phyloP scores from a whole-genome alignment of 2,329 filamentous ascomycete genomes.

The Rugonectria rugulosa region DNA sequence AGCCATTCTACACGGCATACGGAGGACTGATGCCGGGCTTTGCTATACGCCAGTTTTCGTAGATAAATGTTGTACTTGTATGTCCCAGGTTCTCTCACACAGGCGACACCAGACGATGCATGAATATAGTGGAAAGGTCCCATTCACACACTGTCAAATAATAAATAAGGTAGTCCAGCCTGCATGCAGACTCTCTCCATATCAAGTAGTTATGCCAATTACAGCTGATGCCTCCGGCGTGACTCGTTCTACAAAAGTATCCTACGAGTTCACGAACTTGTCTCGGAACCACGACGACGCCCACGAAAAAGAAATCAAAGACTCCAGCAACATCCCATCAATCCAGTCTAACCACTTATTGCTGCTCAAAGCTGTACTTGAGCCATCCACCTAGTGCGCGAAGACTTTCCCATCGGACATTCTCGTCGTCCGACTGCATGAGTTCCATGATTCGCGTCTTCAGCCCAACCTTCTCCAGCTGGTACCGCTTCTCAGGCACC shows the following conservation, averaged over 20 bases:
- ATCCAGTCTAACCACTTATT: conserved; percentile 25
- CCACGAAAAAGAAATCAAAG: conserved; percentile 33
- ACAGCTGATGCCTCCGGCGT: conserved; percentile 39
- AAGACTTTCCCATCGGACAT: conserved; percentile 91
- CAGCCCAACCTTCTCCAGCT: conserved; percentile 83
- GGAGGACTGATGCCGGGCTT: not conserved
- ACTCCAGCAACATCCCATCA: conserved; percentile 27
- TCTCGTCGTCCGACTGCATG: conserved; percentile 89
- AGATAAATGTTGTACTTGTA: no score
- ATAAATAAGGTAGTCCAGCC: conserved; percentile 18
- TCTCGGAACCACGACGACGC: conserved; percentile 31
- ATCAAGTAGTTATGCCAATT: conserved; percentile 42
- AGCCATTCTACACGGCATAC: not conserved
- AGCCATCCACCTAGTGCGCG: conserved; percentile 76
- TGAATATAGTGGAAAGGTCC: no score
- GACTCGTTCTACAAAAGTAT: conserved; percentile 36
- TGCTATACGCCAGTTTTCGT: no score
- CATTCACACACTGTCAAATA: conserved; percentile 27
- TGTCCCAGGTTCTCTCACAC: no score
- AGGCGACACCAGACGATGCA: no score
- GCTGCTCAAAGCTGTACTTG: conserved; percentile 68
- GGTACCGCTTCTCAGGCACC: conserved; percentile 81
- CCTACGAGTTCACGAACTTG: conserved; percentile 29
- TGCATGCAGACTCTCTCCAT: conserved; percentile 25
- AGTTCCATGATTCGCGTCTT: conserved; percentile 92